Base-by-base conservation (phyloP, 2,329 filamentous ascomycete species). In the Neobulgaria alba region DNA sequence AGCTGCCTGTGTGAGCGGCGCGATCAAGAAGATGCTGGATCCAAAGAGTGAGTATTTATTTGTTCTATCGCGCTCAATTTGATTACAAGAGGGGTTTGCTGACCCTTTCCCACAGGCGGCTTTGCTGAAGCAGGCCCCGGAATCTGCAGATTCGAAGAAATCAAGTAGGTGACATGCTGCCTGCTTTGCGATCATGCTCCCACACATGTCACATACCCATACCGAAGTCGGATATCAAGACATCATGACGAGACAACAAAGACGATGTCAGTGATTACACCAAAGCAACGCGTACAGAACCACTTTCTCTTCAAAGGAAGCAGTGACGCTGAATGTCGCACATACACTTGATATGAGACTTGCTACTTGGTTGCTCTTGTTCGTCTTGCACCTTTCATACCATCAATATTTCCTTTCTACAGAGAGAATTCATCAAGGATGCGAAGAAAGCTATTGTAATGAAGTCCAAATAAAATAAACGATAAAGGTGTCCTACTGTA, bases 21-120 rank as follows among this genome's bases (percentile, higher is more conserved):
- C 79, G 43, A 82, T 90, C 64, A 82, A 77, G 64, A 73, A 77
- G 59, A 87, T 86, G 75, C 66, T 90, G 45, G 79, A 86, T 55
- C 75, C 79, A 12, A 70, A 72, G 52, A 82, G 80, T 81, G 61
- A 53, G 67, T 56, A 30, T 39, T n/a, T n/a, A n/a, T n/a, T n/a
- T n/a, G n/a, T n/a, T n/a, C n/a, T n/a, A n/a, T n/a, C n/a, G n/a
- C n/a, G n/a, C n/a, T n/a, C n/a, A n/a, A n/a, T n/a, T n/a, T n/a
- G n/a, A n/a, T n/a, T n/a, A n/a, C n/a, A n/a, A n/a, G n/a, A n/a
- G 32, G 8, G 9, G 17, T 12, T 33, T 26, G n/a, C 34, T 35
- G 32, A 31, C 12, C 29, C 16, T 26, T 30, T 10, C 38, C 26
- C 36, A 33, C 55, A 79, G 76, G 71, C 58, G 73, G 73, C 51